These are phyloP conservation scores for Halteria grandinella DNA, from an alignment of 73 alveolate species.

Conservation along the genomic window DNA sequence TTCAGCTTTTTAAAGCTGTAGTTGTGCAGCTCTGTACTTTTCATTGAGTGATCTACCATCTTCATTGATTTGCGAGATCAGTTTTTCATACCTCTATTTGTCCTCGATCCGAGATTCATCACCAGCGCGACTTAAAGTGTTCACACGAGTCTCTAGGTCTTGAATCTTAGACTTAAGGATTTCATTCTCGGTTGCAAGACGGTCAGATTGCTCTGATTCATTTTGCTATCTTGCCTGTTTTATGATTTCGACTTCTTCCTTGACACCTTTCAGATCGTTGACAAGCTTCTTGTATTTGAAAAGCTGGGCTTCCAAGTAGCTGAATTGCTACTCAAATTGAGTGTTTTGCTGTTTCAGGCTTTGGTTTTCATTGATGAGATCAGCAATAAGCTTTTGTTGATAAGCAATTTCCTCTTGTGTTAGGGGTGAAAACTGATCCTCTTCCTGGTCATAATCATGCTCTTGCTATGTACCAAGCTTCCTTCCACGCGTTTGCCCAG, in stretches of 20 bases:
- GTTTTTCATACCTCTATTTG: no score
- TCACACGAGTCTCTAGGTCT: neutral
- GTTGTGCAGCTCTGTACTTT: no score
- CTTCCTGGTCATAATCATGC: no score
- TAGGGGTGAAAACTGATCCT: no score
- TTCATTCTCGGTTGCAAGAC: neutral
- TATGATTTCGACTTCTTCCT: slow-evolving; percentile 1
- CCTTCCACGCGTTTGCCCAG: no score
- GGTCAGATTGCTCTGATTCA: neutral
- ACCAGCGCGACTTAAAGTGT: no score
- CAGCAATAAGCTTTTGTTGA: neutral
- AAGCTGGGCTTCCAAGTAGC: neutral
- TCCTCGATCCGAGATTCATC: no score
- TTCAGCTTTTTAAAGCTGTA: no score
- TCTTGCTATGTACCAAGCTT: no score
- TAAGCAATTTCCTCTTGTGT: neutral
- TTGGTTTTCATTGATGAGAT: neutral
- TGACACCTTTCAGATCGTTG: slow-evolving; percentile 1
- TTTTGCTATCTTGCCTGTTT: slow-evolving; percentile 30
- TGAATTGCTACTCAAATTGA: neutral
- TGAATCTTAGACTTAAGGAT: neutral
- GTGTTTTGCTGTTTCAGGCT: neutral
- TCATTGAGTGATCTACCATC: no score
- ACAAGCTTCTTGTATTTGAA: slow-evolving; percentile 8
- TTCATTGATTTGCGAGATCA: no score